Evolutionary conservation across 2,329 filamentous ascomycete genomes (phyloP).

Genomic region (Acarospora socialis): DNA sequence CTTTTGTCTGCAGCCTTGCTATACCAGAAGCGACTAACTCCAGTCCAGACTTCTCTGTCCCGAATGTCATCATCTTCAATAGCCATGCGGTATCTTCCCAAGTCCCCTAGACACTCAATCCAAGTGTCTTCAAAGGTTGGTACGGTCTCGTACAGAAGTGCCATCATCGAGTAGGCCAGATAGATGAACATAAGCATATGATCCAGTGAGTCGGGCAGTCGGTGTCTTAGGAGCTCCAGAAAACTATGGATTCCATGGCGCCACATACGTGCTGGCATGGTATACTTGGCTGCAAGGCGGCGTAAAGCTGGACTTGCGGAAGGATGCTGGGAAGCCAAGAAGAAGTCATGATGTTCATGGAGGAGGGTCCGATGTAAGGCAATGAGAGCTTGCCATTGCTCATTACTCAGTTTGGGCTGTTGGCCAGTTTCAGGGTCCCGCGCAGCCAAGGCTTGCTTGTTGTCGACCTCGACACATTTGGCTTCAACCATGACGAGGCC

Average conservation of each 20-base stretch:
- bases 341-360: slow-evolving; percentile 75
- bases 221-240: slow-evolving; percentile 59
- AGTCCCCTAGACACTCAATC: slow-evolving; percentile 83
- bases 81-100: slow-evolving; percentile 78
- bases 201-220: slow-evolving; percentile 62
- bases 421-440: slow-evolving; percentile 35
- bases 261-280: slow-evolving; percentile 93
- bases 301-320: slow-evolving; percentile 55
- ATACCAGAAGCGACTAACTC: slow-evolving; percentile 73
- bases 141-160: slow-evolving; percentile 71
- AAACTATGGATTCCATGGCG: slow-evolving; percentile 79
- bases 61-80: slow-evolving; percentile 69
- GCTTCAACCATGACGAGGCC: slow-evolving; percentile 75
- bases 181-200: slow-evolving; percentile 90
- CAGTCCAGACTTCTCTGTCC: slow-evolving; percentile 69
- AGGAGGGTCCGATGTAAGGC: slow-evolving; percentile 66
- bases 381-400: slow-evolving; percentile 77
- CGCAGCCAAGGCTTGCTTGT: slow-evolving; percentile 39
- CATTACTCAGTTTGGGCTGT: slow-evolving; percentile 33
- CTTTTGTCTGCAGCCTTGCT: slow-evolving; percentile 63
- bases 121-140: slow-evolving; percentile 73
- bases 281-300: slow-evolving; percentile 62
- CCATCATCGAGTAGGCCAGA: slow-evolving; percentile 79
- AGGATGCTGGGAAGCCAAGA: slow-evolving; percentile 76
- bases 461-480: slow-evolving; percentile 74